Evolutionary conservation across 345 rosid genomes (phyloP), one percentile per base, ranked within the genome.

Genomic region (Hibiscus tridactylites): DNA sequence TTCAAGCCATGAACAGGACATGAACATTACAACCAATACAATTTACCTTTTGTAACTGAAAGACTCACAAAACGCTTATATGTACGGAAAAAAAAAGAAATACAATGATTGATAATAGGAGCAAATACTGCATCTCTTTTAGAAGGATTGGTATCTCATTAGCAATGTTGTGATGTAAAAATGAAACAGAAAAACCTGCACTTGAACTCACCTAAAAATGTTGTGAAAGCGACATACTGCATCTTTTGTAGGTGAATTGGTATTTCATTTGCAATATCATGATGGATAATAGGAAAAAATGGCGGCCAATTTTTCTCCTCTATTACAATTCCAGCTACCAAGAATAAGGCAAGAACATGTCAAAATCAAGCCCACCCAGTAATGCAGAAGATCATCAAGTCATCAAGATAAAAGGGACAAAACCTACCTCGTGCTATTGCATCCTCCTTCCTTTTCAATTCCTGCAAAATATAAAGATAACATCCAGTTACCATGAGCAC

Each of bases 241-340:
- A 86, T 77, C 82, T 79, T 87, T 81, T 90, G 99, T 65, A 96
- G 86, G 79, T 96, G 99, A 71, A 92, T 78, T 35, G 99, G 99
- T 81, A 92, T 96, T 84, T 96, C 99, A 71, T 85, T 92, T 73
- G 90, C 80, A 74, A 96, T 92, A 82, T 92, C 98, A 79, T 96
- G 97, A 79, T 96, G 99, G 82, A 96, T 96, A 46, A 96, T 17
- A 12, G 99, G 99, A 61, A 90, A 92, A 84, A 86, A 85, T 21
- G 94, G 94, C 0, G 99, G 99, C 97, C 97, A 96, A 59, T 96
- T 96, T 85, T 92, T 92, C 74, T 87, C 97, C 80, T 96, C 98
- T 50, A 92, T 83, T 71, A 92, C 88, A 80, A 92, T 84, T 79
- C 99, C 99, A 79, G 94, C 98, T 96, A 85, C 83, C 76, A 78